A percentile compares a stretch with the other conserved stretches of the same genome.
phyloP scores from a whole-genome alignment of 208 protist species.

The Crithidia brevicula region DNA sequence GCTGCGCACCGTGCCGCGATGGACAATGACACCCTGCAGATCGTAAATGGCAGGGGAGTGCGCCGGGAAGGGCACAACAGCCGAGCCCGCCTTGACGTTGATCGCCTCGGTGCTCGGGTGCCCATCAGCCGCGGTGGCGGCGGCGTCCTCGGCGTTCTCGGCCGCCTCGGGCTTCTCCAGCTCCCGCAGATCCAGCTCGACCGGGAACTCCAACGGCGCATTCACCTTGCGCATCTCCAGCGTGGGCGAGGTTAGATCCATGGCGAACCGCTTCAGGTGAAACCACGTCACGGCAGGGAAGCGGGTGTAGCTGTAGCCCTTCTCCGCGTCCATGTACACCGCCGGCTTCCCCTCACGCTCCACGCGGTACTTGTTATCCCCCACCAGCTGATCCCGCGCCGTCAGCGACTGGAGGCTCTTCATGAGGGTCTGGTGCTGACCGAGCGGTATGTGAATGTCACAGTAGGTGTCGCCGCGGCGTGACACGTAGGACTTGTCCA shows the following conservation, averaged over 20 bases:
- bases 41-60: constrained; percentile 85
- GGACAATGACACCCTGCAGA: constrained; percentile 88
- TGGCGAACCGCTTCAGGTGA: constrained; percentile 93
- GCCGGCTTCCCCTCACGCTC: constrained; percentile 72
- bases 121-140: background rate
- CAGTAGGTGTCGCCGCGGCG: constrained; percentile 81
- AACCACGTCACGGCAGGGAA: constrained; percentile 91
- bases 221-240: constrained; percentile 89
- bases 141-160: background rate
- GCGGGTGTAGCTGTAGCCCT: constrained; percentile 71
- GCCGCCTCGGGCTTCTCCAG: constrained; percentile 54
- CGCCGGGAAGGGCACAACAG: constrained; percentile 40
- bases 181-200: constrained; percentile 61
- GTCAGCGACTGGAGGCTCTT: constrained; percentile 78
- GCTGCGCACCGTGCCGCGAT: constrained; percentile 84
- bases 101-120: no score
- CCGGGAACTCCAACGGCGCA: constrained; percentile 74
- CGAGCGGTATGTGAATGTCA: constrained; percentile 90
- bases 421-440: constrained; percentile 57
- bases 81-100: constrained; percentile 11
- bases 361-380: constrained; percentile 92
- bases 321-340: constrained; percentile 90
- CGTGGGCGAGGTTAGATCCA: constrained; percentile 79
- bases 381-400: constrained; percentile 81
- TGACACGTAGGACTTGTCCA: constrained; percentile 79